Evolutionary conservation across 2,329 filamentous ascomycete species (phyloP), one percentile per base, ranked within the genome.

Genomic region (Metarhizium anisopliae): DNA sequence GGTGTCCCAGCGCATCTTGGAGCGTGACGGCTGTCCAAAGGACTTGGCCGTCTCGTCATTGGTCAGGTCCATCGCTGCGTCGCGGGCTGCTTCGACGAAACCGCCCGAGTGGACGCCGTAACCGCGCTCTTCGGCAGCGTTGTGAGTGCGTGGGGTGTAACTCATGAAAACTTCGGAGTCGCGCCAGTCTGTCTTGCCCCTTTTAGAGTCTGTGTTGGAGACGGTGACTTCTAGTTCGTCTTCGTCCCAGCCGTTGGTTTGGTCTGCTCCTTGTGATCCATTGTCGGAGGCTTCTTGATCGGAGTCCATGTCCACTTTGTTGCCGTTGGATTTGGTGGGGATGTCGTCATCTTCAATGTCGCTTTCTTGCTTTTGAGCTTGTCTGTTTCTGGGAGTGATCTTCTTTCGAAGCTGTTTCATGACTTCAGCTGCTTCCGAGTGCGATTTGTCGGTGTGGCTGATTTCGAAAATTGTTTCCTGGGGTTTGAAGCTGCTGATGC

Each of bases 381-480:
- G 58, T 54, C 64, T 66, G 54, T 69, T 80, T 68, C 74, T 83
- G 50, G 78, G 85, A 54, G 79, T 86, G 58, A 87, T 90, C 68
- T 80, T 86, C 68, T 82, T 82, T 65, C 86, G 81, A 66, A 87
- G 80, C 51, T 84, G 80, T 63, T 84, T 85, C 83, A 94, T 90
- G 36, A 93, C 77, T 59, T 90, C 86, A 2, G 86, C 87, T 6
- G 87, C 86, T 66, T 87, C 84, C 51, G 73, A 77, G 42, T 76
- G 77, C 2, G 76, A 78, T 61, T 88, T 86, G 43, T 85, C 87
- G 58, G 85, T 82, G 62, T 86, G 84, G 6, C 89, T 88, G 59
- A 96, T 86, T 70, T 99, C 94, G 63, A 99, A 99, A n/a, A 99
- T 90, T 0, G 93, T 97, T 71, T 99, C 94, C 47, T 86, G 79